Evolutionary conservation across 208 protist genomes (phyloP).

Genomic region (Acanthamoeba polyphaga): DNA sequence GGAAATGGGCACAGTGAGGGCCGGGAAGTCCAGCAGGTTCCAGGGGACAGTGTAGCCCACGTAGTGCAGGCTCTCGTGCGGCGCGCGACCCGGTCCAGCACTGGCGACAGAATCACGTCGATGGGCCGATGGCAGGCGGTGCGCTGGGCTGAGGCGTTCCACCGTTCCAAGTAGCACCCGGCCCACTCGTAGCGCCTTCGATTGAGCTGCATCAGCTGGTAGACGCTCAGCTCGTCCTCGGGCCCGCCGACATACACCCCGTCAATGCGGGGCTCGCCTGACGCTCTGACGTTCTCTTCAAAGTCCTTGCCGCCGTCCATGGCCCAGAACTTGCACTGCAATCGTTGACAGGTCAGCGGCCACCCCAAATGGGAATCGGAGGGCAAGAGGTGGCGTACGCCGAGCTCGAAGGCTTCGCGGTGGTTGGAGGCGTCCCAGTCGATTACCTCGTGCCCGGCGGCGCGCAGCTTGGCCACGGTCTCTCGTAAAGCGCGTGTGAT

Average conservation of each 20-base stretch:
- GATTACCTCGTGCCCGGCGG: constrained; percentile 64
- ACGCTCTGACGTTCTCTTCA: neutral
- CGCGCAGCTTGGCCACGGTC: neutral
- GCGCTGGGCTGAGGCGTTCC: neutral
- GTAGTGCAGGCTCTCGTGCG: neutral
- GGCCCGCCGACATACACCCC: constrained; percentile 54
- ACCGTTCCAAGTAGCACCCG: neutral
- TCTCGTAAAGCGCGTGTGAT: constrained; percentile 17
- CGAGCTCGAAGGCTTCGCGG: neutral
- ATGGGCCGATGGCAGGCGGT: neutral
- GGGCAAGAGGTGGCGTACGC: neutral
- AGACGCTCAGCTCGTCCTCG: constrained; percentile 64
- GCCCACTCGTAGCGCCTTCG: neutral
- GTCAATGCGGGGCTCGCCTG: constrained; percentile 18
- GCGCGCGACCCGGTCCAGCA: neutral
- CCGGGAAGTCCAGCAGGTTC: constrained; percentile 75
- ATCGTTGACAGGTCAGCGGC: neutral
- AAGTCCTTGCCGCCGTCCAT: constrained; percentile 52
- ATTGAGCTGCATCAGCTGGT: constrained; percentile 40
- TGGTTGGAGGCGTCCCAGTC: neutral
- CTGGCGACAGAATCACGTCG: neutral
- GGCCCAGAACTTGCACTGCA: constrained; percentile 39
- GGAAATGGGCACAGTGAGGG: constrained; percentile 57
- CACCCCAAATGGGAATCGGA: neutral
- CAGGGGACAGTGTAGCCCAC: constrained; percentile 63